phyloP scores from a whole-genome alignment of 805 yeast species.

The Metschnikowia bowlesiae region DNA sequence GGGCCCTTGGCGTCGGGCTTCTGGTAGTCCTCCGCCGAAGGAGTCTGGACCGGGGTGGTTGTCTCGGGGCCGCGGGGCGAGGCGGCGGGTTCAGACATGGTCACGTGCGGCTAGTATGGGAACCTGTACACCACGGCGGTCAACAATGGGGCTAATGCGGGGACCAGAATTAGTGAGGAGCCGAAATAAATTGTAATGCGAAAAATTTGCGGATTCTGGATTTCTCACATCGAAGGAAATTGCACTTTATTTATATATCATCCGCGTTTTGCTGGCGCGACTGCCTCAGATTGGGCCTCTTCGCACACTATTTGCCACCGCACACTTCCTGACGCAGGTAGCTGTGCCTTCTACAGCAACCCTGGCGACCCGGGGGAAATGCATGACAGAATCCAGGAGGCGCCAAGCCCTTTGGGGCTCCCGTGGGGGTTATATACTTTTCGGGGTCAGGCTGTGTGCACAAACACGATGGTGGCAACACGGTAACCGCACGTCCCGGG shows the following conservation, averaged over 20 bases:
- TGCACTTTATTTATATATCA: slow-evolving; percentile 20
- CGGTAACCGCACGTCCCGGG: slow-evolving; percentile 1
- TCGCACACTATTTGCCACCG: slow-evolving; percentile 7
- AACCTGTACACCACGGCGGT: slow-evolving; percentile 11
- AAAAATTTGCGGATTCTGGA: slow-evolving; percentile 14
- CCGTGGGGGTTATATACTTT: neutral
- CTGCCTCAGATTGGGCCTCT: slow-evolving; percentile 7
- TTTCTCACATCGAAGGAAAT: slow-evolving; percentile 17
- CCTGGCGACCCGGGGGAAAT: neutral
- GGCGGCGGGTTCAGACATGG: slow-evolving; percentile 25
- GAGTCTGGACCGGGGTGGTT: slow-evolving; percentile 38
- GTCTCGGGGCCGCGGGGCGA: slow-evolving; percentile 24
- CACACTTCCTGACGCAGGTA: slow-evolving; percentile 16
- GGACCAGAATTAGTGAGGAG: slow-evolving; percentile 8
- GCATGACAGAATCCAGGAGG: neutral
- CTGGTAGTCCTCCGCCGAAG: slow-evolving; percentile 30
- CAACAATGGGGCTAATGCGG: slow-evolving; percentile 11
- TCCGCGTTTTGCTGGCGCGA: slow-evolving; percentile 19
- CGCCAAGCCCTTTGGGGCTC: neutral
- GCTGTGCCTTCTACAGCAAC: slow-evolving; percentile 1
- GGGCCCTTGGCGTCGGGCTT: slow-evolving; percentile 14
- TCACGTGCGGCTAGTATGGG: slow-evolving; percentile 13
- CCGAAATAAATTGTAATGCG: slow-evolving; percentile 9
- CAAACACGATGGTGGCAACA: neutral
- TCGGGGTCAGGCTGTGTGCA: neutral